These are phyloP conservation scores for Suhomyces wounanorum DNA, from an alignment of 1,139 yeast genomes.

Conservation along the genomic window DNA sequence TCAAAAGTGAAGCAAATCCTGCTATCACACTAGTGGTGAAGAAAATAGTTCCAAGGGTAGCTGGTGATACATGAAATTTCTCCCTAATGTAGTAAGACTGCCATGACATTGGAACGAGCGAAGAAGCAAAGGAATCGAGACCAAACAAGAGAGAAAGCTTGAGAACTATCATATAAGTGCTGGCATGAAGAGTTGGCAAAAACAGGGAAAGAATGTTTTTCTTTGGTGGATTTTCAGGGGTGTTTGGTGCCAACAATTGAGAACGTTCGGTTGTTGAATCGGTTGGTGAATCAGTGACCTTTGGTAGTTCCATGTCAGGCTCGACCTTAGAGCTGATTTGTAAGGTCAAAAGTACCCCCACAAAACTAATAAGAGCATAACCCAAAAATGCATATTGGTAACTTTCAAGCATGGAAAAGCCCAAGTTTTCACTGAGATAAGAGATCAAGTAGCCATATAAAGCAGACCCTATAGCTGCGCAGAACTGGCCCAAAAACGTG, in stretches of 20 bases:
- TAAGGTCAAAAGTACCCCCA: constrained; percentile 23
- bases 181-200: constrained; percentile 24
- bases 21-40: constrained; percentile 41
- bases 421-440: constrained; percentile 19
- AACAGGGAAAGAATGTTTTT: constrained; percentile 15
- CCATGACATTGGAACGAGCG: constrained; percentile 49
- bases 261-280: constrained; percentile 8
- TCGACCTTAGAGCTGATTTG: constrained; percentile 25
- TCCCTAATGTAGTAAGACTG: constrained; percentile 42
- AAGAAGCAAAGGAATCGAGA: constrained; percentile 46
- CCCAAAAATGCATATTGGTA: constrained; percentile 33
- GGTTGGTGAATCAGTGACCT: background rate
- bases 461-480: constrained; percentile 41
- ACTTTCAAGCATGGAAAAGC: constrained; percentile 26
- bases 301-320: background rate
- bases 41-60: constrained; percentile 41
- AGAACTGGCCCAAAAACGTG: constrained; percentile 38
- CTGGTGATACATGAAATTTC: constrained; percentile 35
- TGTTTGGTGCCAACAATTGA: constrained; percentile 3
- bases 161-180: constrained; percentile 25
- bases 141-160: constrained; percentile 41
- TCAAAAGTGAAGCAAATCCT: constrained; percentile 43
- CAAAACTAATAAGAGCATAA: constrained; percentile 25
- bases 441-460: constrained; percentile 34
- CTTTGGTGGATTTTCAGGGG: constrained; percentile 3